phyloP scores from a whole-genome alignment of 768 basidiomycete species.

The Phylloporus scabripes region DNA sequence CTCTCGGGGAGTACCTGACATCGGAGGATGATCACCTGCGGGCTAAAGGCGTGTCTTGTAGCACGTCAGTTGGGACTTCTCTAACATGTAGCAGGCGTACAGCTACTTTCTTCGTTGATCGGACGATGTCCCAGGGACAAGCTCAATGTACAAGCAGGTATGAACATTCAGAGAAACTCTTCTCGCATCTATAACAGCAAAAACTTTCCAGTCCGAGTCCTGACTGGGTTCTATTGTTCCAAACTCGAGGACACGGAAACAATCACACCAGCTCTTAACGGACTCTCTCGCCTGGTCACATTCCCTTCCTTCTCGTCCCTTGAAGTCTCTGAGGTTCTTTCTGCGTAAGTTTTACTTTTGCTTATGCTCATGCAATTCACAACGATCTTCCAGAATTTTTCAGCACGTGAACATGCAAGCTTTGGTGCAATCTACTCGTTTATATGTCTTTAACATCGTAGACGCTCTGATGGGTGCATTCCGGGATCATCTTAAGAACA shows the following conservation, averaged over 20 bases:
- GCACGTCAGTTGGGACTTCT: background rate
- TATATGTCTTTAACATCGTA: slow-evolving; percentile 73
- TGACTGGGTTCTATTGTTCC: slow-evolving; percentile 76
- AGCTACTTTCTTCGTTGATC: slow-evolving; percentile 72
- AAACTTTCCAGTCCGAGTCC: slow-evolving; percentile 60
- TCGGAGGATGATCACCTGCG: slow-evolving; percentile 76
- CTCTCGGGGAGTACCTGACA: slow-evolving; percentile 82
- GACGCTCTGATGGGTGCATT: slow-evolving; percentile 47
- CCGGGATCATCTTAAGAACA: slow-evolving; percentile 55
- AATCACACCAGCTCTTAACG: slow-evolving; percentile 74
- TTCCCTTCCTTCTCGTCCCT: slow-evolving; percentile 57
- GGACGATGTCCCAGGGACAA: slow-evolving; percentile 51
- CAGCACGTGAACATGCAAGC: slow-evolving; percentile 74
- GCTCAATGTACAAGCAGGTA: slow-evolving; percentile 81
- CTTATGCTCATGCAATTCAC: background rate
- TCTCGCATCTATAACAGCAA: background rate
- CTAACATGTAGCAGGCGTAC: slow-evolving; percentile 56
- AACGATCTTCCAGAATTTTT: slow-evolving; percentile 51
- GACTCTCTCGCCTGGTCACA: slow-evolving; percentile 60
- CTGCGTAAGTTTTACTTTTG: slow-evolving; percentile 43
- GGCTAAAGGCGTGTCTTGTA: slow-evolving; percentile 59
- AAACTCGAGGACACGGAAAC: slow-evolving; percentile 86
- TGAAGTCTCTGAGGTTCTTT: slow-evolving; percentile 56
- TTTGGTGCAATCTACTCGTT: slow-evolving; percentile 76
- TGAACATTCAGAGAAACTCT: slow-evolving; percentile 15